Percentiles rank a stretch among this genome's conserved stretches.
phyloP scores from a whole-genome alignment of 495 filamentous ascomycete species.

The Aspergillus coremiiformis region DNA sequence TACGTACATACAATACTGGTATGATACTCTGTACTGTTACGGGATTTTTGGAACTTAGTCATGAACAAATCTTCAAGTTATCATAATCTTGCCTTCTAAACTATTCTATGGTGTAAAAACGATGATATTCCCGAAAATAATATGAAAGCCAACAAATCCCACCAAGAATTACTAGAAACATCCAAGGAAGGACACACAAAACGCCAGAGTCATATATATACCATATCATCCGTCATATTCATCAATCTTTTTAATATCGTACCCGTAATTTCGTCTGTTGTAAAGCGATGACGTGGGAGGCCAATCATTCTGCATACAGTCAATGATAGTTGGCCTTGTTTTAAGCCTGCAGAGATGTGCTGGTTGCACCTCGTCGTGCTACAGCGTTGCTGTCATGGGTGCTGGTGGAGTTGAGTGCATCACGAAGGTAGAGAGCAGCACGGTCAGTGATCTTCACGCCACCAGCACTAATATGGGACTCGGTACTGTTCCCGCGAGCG shows the following conservation, averaged over 20 bases:
- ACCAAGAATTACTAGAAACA: too few relatives aligned
- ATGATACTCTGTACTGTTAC: too few relatives aligned
- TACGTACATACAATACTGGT: not conserved
- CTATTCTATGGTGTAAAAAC: too few relatives aligned
- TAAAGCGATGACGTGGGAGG: not conserved
- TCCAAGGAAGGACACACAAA: too few relatives aligned
- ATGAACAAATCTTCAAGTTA: too few relatives aligned
- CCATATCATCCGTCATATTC: not conserved
- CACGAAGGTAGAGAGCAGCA: slow-evolving; percentile 5
- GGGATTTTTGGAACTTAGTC: too few relatives aligned
- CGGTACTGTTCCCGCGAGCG: slow-evolving; percentile 4
- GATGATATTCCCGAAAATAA: too few relatives aligned
- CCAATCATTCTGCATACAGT: not conserved
- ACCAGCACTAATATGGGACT: slow-evolving; percentile 1
- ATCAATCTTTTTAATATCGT: not conserved
- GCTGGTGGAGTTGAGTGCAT: slow-evolving; percentile 9
- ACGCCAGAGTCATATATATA: slow-evolving; percentile 3
- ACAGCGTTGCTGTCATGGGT: not conserved
- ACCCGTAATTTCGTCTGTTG: not conserved
- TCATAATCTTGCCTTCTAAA: too few relatives aligned
- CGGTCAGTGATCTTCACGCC: slow-evolving; percentile 6
- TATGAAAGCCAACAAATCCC: too few relatives aligned
- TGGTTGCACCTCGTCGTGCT: slow-evolving; percentile 4
- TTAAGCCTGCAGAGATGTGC: slow-evolving; percentile 3
- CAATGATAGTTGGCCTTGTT: not conserved